phyloP scores from a whole-genome alignment of 1,284 basidiomycete genomes.

The Ganoderma meredithae region DNA sequence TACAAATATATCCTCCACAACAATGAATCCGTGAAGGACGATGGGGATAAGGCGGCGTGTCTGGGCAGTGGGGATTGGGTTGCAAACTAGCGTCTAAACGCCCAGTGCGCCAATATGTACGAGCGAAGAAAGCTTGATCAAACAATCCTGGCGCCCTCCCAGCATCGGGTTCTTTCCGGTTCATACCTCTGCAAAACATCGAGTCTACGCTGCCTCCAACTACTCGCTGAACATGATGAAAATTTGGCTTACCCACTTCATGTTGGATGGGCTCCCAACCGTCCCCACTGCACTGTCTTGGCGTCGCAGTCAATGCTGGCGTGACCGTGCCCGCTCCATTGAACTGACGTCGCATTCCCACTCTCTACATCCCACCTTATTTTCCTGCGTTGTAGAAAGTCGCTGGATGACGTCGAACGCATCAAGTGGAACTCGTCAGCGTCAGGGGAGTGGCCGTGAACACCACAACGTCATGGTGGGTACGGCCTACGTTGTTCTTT shows the following conservation, averaged over 20 bases:
- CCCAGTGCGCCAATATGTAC: no score
- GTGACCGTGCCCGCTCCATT: neutral
- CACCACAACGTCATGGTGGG: neutral
- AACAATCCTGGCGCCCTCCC: no score
- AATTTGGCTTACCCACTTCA: no score
- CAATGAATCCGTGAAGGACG: neutral
- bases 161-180: no score
- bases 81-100: no score
- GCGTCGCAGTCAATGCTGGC: no score
- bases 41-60: neutral
- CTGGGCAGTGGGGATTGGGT: neutral
- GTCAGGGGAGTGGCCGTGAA: neutral
- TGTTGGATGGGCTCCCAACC: no score
- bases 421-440: neutral
- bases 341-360: neutral
- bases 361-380: neutral
- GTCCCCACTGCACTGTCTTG: no score
- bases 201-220: no score
- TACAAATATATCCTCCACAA: neutral
- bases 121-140: no score
- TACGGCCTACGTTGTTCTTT: neutral
- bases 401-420: neutral
- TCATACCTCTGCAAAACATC: no score
- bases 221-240: no score
- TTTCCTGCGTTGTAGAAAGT: neutral